These are phyloP conservation scores for Colletotrichum tamarilloi DNA, from an alignment of 2,329 filamentous ascomycete genomes.

Conservation along the genomic window DNA sequence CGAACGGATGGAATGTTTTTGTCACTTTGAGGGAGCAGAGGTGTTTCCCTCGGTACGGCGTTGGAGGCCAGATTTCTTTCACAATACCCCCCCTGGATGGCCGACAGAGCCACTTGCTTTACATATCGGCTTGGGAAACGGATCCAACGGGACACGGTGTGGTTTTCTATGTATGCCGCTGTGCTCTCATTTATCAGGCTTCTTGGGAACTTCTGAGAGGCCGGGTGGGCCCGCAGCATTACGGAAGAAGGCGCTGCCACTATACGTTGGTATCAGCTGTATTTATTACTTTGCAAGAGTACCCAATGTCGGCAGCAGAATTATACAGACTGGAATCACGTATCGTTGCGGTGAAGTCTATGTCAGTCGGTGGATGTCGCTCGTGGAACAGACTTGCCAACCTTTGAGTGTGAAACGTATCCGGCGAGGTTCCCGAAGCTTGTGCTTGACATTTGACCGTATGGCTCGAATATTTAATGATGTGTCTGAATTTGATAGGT, in stretches of 20 bases:
- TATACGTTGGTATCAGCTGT: constrained; percentile 15
- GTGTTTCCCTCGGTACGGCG: constrained; percentile 16
- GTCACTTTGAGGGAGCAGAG: background rate
- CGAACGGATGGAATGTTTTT: background rate
- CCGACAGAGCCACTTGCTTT: constrained; percentile 6
- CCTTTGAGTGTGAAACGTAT: background rate
- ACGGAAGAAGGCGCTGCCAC: background rate
- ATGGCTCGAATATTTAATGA: background rate
- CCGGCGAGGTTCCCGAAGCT: background rate
- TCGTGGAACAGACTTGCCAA: background rate
- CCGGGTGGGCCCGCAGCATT: background rate
- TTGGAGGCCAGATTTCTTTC: constrained; percentile 33
- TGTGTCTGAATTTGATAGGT: background rate
- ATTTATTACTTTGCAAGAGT: constrained; percentile 9
- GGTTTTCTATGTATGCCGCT: constrained; percentile 7
- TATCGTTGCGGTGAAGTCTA: background rate
- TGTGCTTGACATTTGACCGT: background rate
- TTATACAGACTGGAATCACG: background rate
- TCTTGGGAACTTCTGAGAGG: constrained; percentile 11
- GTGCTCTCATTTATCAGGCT: constrained; percentile 13
- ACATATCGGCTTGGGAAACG: background rate
- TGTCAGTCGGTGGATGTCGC: too few species aligned
- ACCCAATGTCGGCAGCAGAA: background rate
- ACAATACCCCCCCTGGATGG: constrained; percentile 23
- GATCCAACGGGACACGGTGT: background rate